phyloP scores from a whole-genome alignment of 177 flowering plant genomes.

The Tripterygium wilfordii region DNA sequence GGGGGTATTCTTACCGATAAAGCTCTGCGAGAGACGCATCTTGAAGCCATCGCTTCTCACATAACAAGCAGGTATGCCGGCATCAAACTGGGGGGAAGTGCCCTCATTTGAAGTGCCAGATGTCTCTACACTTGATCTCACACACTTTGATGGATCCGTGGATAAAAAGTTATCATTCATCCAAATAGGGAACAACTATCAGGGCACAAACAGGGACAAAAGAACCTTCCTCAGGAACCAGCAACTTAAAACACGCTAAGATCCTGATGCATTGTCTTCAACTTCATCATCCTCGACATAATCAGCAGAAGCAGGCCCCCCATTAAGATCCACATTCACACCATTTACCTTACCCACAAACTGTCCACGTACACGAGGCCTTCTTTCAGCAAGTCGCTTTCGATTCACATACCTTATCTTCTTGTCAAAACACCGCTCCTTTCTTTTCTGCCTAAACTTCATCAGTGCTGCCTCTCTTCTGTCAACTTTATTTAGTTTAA shows the following conservation, averaged over 20 bases:
- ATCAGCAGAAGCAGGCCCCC: constrained; percentile 47
- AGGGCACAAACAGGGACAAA: too few species aligned
- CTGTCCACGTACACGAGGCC: constrained; percentile 93
- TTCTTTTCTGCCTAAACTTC: constrained; percentile 92
- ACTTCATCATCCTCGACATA: constrained; percentile 56
- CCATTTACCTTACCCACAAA: constrained; percentile 90
- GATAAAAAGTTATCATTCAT: too few species aligned
- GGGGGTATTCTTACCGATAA: too few species aligned
- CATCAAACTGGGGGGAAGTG: too few species aligned
- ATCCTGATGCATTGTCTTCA: constrained; percentile 46
- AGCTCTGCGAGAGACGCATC: too few species aligned
- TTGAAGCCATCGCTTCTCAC: too few species aligned
- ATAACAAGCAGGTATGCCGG: too few species aligned
- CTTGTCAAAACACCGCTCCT: constrained; percentile 91
- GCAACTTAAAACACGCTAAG: constrained; percentile 11
- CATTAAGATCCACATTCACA: constrained; percentile 71
- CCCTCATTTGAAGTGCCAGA: too few species aligned
- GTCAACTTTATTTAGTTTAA: constrained; percentile 51
- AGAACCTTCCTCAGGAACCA: constrained; percentile 35
- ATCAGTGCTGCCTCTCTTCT: constrained; percentile 89
- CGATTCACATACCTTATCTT: constrained; percentile 90
- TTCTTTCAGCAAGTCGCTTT: constrained; percentile 81
- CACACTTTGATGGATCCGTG: too few species aligned
- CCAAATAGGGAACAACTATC: too few species aligned
- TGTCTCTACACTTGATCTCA: too few species aligned